Evolutionary conservation across 176 grass and related monocot species (phyloP).

Genomic region (Olyra latifolia): DNA sequence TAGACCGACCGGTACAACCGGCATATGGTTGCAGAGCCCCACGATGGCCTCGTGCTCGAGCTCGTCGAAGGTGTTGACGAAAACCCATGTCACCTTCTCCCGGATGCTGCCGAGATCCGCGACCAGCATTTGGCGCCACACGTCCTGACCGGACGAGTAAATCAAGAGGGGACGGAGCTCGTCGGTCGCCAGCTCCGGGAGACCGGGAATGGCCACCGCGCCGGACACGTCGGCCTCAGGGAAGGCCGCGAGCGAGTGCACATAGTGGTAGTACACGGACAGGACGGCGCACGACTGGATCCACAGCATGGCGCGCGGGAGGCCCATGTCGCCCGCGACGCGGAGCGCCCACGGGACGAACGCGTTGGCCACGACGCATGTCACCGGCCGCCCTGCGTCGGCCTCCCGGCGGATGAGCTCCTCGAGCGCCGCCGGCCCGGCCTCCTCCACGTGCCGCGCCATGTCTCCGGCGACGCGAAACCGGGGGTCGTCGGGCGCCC

Average conservation of each 20-base stretch:
- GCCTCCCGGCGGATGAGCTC: slow-evolving; percentile 32
- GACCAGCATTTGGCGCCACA: slow-evolving; percentile 31
- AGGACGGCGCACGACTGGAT: slow-evolving; percentile 57
- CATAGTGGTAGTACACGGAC: slow-evolving; percentile 44
- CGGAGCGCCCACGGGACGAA: slow-evolving; percentile 48
- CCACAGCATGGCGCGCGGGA: slow-evolving; percentile 55
- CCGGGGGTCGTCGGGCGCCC: slow-evolving; percentile 17
- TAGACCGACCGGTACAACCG: slow-evolving; percentile 36
- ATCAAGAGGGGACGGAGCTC: slow-evolving; percentile 42
- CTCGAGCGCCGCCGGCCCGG: slow-evolving; percentile 23
- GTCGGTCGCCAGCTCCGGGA: slow-evolving; percentile 25
- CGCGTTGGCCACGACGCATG: slow-evolving; percentile 48
- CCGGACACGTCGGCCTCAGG: neutral
- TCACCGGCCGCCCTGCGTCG: slow-evolving; percentile 29
- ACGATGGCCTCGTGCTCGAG: slow-evolving; percentile 45
- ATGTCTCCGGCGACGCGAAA: neutral
- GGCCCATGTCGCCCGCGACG: slow-evolving; percentile 13
- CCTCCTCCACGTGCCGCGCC: slow-evolving; percentile 10
- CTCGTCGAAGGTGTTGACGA: slow-evolving; percentile 60
- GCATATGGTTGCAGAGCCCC: neutral
- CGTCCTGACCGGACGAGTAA: neutral
- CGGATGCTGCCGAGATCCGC: slow-evolving; percentile 24
- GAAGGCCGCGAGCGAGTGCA: slow-evolving; percentile 40
- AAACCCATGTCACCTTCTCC: slow-evolving; percentile 24
- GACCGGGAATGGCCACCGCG: slow-evolving; percentile 31